Base-by-base conservation (phyloP, 495 filamentous ascomycete species). In the Bacidia gigantensis region DNA sequence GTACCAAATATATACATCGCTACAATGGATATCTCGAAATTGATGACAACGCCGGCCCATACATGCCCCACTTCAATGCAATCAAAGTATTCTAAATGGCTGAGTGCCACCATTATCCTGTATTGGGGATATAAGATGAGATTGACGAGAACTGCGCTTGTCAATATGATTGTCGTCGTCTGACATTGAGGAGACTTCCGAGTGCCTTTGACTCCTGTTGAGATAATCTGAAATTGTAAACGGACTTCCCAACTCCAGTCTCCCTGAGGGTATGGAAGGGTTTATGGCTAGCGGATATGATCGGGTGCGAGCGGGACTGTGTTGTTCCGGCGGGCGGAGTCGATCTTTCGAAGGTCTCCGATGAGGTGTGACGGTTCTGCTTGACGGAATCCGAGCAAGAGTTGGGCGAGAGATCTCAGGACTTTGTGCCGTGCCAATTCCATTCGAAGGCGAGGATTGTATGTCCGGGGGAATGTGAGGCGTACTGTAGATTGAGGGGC, bases 381-480 rank as follows among this genome's bases (percentile, higher is more conserved):
- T 50, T 7, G 47, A 50, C 2, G 47, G 29, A 11, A 25, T 29
- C 10, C 26, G 24, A 38, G 17, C 9, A 20, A 48, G 23, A 49
- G 26, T 38, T 35, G 26, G 23, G 23, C 29, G 32, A 14, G 41
- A 26, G 44, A 46, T 50, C n/a, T 54, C 47, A 20, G 46, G 23
- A 22, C 3, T 17, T 14, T 49, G 47, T 2, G 39, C 46, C 23
- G 42, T 51, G 18, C 47, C 58, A 54, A 57, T 60, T 14, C 26
- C 51, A 17, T 50, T 43, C 23, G 50, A 40, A 3, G 50, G 55
- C 23, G 42, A 50, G 39, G 53, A 57, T 11, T 44, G 48, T 40
- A 46, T 41, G 25, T 32, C 49, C 32, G 49, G 32, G 50, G 42
- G 48, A 17, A 48, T 46, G 26, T 29, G 49, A 46, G 40, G 55